phyloP scores from a whole-genome alignment of 129 eudicot genomes.

The Lonicera japonica region DNA sequence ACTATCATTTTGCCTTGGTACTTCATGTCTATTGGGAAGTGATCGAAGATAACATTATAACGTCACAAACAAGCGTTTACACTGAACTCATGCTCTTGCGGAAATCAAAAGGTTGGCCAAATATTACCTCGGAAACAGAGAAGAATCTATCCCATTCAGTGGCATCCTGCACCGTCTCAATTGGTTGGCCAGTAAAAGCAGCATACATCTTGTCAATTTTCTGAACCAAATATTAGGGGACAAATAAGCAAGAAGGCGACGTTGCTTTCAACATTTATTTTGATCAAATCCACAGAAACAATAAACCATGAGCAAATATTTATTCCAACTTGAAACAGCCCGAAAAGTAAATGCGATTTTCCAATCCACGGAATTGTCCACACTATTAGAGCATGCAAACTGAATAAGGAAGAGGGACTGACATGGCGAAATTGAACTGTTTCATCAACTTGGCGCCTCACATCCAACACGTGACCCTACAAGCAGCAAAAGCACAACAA shows the following conservation, averaged over 20 bases:
- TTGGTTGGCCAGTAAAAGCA: constrained; percentile 81
- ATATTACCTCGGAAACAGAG: constrained; percentile 77
- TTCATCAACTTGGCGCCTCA: constrained; percentile 82
- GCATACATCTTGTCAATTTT: constrained; percentile 85
- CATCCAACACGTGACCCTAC: constrained; percentile 86
- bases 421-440: constrained; percentile 80
- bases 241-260: background rate
- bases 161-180: constrained; percentile 69
- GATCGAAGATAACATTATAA: background rate
- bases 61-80: background rate
- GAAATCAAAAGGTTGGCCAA: background rate
- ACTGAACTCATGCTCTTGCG: background rate
- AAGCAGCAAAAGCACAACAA: constrained; percentile 18
- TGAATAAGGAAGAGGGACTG: constrained; percentile 19
- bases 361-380: background rate
- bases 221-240: constrained; percentile 37
- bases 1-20: too few species aligned
- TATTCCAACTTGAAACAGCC: too few species aligned
- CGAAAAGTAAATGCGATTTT: too few species aligned
- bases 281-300: too few species aligned
- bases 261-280: too few species aligned
- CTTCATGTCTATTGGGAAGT: too few species aligned
- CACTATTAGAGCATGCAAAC: constrained; percentile 6
- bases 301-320: too few species aligned
- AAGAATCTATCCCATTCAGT: constrained; percentile 85